Base-by-base conservation (phyloP, 169 alveolate genomes). In the Cryptosporidium bovis region DNA sequence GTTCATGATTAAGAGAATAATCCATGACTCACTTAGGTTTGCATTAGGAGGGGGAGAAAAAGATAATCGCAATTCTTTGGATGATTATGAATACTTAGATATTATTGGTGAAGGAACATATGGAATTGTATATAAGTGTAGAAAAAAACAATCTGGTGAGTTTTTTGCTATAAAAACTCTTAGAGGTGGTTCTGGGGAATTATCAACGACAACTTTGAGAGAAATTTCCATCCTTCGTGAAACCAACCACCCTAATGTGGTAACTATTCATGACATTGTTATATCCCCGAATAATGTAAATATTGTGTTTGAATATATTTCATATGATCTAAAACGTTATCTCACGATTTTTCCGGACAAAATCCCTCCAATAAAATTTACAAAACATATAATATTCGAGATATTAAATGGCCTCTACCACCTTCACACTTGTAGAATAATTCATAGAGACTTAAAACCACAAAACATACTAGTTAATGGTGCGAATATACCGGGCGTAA, bases 51-150 rank as follows among this genome's bases (percentile, higher is more conserved):
- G 64, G 10, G 29, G 33, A 24, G 87, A 40, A 20, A 0, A 7
- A 18, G 51, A 18, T 50, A 15, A 10, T 46, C 36, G 29, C 4
- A 40, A 8, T 40, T 51, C 64, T 3, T 90, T 93, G 7, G 93
- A 83, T 3, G 93, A 87, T 71, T 97, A 95, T 90, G 95, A 95
- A 91, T 92, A 93, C 89, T 67, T 95, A 65, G 96, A 96, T 64
- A 95, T 95, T 87, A 94, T 97, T 71, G 98, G 99, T 51, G 97
- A 94, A 83, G 99, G 99, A 12, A 96, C 99, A 1, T 97, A 96
- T 90, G 99, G 99, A 44, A 94, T 97, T 40, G 99, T 97, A 6
- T 97, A 95, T 87, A 94, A 95, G 82, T 93, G 94, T 27, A 55
- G 55, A 24, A 95, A 94, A 87, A 91, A 85, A 58, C 89, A 82